Conservation (phyloP, 768 basidiomycete species). For the Mycena metata region DNA sequence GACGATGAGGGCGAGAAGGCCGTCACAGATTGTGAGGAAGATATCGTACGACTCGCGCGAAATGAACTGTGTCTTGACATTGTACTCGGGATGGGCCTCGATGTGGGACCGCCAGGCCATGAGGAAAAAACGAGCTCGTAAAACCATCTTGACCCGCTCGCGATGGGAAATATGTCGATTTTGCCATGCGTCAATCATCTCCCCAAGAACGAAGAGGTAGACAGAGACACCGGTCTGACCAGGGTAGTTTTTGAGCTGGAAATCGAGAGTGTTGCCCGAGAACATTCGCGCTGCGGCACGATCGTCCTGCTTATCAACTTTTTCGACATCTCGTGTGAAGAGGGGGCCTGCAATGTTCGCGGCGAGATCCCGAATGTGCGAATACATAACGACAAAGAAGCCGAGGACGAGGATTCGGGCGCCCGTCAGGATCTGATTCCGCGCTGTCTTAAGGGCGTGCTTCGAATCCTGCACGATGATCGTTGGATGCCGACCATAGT, state of each 20-base stretch:
- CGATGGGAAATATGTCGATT: conserved; percentile 45
- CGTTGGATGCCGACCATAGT: conserved; percentile 38
- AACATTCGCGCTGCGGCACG: conserved; percentile 50
- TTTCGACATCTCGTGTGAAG: conserved; percentile 48
- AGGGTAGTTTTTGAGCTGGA: conserved; percentile 35
- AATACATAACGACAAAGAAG: conserved; percentile 37
- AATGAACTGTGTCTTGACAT: conserved; percentile 45
- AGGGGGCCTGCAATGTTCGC: conserved; percentile 38
- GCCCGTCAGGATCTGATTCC: conserved; percentile 52
- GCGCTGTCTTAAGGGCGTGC: conserved; percentile 50
- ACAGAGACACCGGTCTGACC: conserved; percentile 36
- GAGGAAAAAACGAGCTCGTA: conserved; percentile 50
- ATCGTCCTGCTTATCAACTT: conserved; percentile 54
- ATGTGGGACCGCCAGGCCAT: conserved; percentile 42
- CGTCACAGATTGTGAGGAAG: conserved; percentile 45
- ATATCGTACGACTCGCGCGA: conserved; percentile 53
- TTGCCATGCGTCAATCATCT: conserved; percentile 56
- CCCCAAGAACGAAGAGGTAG: conserved; percentile 50
- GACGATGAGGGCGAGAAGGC: conserved; percentile 47
- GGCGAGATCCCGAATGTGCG: conserved; percentile 39
- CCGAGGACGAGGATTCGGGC: conserved; percentile 46
- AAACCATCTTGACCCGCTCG: conserved; percentile 46
- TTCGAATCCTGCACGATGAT: conserved; percentile 53
- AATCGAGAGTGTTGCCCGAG: conserved; percentile 44
- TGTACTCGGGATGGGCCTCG: conserved; percentile 38